Evolutionary conservation across 192 early-diverging fungal species (phyloP).

Genomic region (Umbelopsis sp.): DNA sequence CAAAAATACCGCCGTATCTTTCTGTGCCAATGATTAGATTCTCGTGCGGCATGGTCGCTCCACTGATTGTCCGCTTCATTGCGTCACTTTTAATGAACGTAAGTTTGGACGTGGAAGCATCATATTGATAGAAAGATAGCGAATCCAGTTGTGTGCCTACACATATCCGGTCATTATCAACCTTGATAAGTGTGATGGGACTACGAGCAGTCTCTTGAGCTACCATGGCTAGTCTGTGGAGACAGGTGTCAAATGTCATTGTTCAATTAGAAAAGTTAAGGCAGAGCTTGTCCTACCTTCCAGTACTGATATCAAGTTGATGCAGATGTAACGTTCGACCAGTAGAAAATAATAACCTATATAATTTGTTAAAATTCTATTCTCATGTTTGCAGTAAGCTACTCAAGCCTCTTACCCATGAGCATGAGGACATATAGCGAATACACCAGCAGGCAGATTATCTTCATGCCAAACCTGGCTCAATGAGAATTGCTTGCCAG

Average conservation of each 20-base stretch:
- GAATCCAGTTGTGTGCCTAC: constrained; percentile 30
- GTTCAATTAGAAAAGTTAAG: not conserved
- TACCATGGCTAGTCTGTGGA: constrained; percentile 25
- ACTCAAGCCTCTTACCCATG: constrained; percentile 14
- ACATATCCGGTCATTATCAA: constrained; percentile 13
- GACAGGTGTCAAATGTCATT: not conserved
- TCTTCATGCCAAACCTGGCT: constrained; percentile 29
- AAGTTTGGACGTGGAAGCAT: constrained; percentile 8
- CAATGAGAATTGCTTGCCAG: constrained; percentile 1
- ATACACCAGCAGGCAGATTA: constrained; percentile 25
- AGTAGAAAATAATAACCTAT: constrained; percentile 28
- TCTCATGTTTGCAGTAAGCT: not conserved
- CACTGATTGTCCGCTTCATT: not conserved
- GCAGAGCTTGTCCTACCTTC: constrained; percentile 20
- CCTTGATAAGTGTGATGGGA: constrained; percentile 33
- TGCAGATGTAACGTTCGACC: constrained; percentile 25
- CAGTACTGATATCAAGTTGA: constrained; percentile 26
- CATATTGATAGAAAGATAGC: constrained; percentile 25
- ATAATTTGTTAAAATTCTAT: not conserved
- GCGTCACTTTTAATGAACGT: constrained; percentile 20
- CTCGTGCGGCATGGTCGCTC: constrained; percentile 1
- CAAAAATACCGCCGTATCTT: constrained; percentile 1
- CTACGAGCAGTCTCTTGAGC: constrained; percentile 23
- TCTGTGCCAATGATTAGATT: not conserved
- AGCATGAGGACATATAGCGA: constrained; percentile 31